phyloP scores from a whole-genome alignment of 257 asterid species.

The Rauvolfia tetraphylla region DNA sequence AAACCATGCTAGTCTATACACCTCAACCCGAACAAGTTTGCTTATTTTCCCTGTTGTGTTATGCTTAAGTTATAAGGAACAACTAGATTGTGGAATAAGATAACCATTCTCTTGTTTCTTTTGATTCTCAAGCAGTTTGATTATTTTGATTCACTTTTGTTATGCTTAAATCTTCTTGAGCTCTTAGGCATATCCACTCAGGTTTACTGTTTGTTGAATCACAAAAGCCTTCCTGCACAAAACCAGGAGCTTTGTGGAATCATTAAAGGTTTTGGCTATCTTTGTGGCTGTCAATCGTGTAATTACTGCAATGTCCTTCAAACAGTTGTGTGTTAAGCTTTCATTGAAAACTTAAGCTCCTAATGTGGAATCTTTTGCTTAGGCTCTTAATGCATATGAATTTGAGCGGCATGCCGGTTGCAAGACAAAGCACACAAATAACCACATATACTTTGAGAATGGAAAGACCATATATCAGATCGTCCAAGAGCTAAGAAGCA shows the following conservation, averaged over 20 bases:
- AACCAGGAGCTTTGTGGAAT: conserved; percentile 79
- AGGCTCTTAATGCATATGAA: conserved; percentile 90
- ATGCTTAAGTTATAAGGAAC: too few species aligned
- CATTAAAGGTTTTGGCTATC: conserved; percentile 90
- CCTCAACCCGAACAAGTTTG: too few species aligned
- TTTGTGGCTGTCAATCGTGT: conserved; percentile 83
- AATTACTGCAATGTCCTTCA: conserved; percentile 68
- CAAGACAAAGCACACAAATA: conserved; percentile 95
- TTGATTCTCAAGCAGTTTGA: too few species aligned
- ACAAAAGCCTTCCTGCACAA: conserved; percentile 4
- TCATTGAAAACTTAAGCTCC: background rate
- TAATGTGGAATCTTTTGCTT: conserved; percentile 7
- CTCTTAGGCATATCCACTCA: background rate
- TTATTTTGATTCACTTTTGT: too few species aligned
- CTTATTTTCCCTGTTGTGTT: too few species aligned
- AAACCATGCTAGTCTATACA: too few species aligned
- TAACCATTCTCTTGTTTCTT: too few species aligned
- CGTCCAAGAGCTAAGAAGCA: conserved; percentile 88
- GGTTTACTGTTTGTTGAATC: conserved; percentile 20
- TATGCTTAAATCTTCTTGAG: conserved; percentile 30
- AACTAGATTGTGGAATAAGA: too few species aligned
- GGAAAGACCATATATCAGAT: conserved; percentile 93
- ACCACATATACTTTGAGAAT: conserved; percentile 84
- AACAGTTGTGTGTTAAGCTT: conserved; percentile 8
- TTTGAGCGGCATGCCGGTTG: conserved; percentile 92